Evolutionary conservation across 2,329 filamentous ascomycete species (phyloP), one percentile per base, ranked within the genome.

Genomic region (Ascochyta fabae): DNA sequence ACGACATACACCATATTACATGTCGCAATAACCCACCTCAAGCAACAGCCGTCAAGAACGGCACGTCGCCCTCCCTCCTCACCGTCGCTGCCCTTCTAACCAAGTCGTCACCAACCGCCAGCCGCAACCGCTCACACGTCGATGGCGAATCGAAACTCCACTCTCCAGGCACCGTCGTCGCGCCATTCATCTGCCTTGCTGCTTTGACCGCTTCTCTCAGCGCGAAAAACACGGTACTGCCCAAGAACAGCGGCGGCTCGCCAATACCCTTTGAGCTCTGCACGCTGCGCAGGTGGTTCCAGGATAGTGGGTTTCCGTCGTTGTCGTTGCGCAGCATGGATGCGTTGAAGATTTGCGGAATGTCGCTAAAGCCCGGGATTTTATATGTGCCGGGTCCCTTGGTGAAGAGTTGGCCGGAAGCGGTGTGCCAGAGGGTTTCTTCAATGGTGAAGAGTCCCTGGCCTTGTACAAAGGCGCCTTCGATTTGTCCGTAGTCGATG

Each of bases 301-400:
- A 96, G 67, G 88, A 86, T 5, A 96, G 40, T 2, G 68, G 67
- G 1, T 70, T 73, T 0, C 73, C 74, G 1, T 73, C 65, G 41
- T 67, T 70, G 40, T 76, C 91, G 44, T 86, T 88, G 71, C 95
- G 93, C 60, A 96, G 84, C 67, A 96, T 80, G 29, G 83, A 85
- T 13, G 94, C 88, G 73, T 95, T 94, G 80, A 96, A 92, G 39
- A 85, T 81, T 71, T 96, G 91, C 4, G 92, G 92, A 16, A 96
- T 91, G 70, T 96, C 91, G 44, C 89, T 82, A 81, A 96, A 96
- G 0, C 91, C 91, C 0, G 92, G 92, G 68, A 96, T 95, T 79
- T 96, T 95, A 79, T 95, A 95, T 1, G 88, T 85, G 3, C 86
- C 86, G 0, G 86, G 86, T 0, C 86, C 86, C 8, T 79, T 78